Evolutionary conservation across 768 basidiomycete genomes (phyloP).

Genomic region (Lactarius hatsudake): DNA sequence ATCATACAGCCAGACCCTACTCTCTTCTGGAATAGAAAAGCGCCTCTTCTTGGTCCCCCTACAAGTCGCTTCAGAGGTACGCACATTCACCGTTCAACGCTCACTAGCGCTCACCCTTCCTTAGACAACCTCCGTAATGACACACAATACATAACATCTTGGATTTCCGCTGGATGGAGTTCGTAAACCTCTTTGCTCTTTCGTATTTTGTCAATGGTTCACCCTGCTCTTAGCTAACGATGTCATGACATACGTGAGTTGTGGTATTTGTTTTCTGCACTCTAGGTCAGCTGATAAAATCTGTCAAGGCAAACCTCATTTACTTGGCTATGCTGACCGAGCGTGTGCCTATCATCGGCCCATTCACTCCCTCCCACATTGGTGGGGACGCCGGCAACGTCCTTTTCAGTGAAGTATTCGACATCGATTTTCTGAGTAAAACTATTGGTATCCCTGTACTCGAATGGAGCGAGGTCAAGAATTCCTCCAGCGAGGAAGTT

Average conservation of each 20-base stretch:
- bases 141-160: slow-evolving; percentile 66
- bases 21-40: slow-evolving; percentile 11
- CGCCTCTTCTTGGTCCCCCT: slow-evolving; percentile 43
- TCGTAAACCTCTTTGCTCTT: slow-evolving; percentile 18
- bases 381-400: slow-evolving; percentile 35
- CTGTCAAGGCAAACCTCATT: slow-evolving; percentile 38
- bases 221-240: slow-evolving; percentile 54
- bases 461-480: slow-evolving; percentile 45
- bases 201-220: not conserved
- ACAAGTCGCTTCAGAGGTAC: slow-evolving; percentile 57
- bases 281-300: not conserved
- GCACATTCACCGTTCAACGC: not conserved
- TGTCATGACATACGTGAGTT: slow-evolving; percentile 68
- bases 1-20: not conserved
- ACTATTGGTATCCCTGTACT: slow-evolving; percentile 39
- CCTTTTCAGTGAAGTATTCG: slow-evolving; percentile 43
- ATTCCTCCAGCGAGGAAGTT: slow-evolving; percentile 31
- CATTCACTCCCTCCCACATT: slow-evolving; percentile 43
- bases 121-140: slow-evolving; percentile 62
- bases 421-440: slow-evolving; percentile 38
- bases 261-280: not conserved
- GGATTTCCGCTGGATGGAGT: slow-evolving; percentile 77
- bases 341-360: slow-evolving; percentile 41
- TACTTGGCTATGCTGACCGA: slow-evolving; percentile 41
- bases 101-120: not conserved